phyloP scores from a whole-genome alignment of 345 rosid species.

The Carallia pectinifolia region DNA sequence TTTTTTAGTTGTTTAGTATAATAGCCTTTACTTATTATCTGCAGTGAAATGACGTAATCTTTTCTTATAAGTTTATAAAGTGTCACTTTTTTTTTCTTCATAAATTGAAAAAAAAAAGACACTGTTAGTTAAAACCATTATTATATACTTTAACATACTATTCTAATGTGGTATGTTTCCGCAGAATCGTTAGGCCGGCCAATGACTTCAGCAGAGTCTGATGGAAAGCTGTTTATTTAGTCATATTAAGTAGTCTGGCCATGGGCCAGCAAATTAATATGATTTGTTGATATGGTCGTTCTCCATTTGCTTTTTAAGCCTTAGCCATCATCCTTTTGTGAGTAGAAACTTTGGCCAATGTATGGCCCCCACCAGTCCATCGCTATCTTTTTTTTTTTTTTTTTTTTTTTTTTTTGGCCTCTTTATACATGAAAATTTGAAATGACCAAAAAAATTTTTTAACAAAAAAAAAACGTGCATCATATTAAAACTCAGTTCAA shows the following conservation, averaged over 20 bases:
- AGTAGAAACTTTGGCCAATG: neutral
- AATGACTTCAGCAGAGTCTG: slow-evolving; percentile 29
- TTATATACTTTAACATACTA: neutral
- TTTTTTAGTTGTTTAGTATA: no score
- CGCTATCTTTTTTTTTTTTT: neutral
- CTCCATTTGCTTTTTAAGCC: no score
- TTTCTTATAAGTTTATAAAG: no score
- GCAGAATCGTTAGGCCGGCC: slow-evolving; percentile 54
- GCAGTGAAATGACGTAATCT: no score
- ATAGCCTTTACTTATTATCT: no score
- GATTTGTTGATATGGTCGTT: slow-evolving; percentile 24
- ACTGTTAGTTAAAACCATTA: no score
- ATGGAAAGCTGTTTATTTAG: slow-evolving; percentile 24
- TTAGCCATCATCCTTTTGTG: neutral
- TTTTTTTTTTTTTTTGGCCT: no score
- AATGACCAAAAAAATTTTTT: neutral
- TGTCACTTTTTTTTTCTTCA: no score
- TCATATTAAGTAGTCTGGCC: neutral
- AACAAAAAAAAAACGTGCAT: no score
- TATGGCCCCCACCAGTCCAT: slow-evolving; percentile 11
- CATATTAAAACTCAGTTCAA: no score
- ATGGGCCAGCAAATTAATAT: slow-evolving; percentile 32
- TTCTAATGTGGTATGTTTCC: slow-evolving; percentile 27
- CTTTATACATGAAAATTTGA: neutral
- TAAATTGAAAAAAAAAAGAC: neutral